phyloP scores from a whole-genome alignment of 1,139 yeast species.

The Geotrichum citri-aurantii region DNA sequence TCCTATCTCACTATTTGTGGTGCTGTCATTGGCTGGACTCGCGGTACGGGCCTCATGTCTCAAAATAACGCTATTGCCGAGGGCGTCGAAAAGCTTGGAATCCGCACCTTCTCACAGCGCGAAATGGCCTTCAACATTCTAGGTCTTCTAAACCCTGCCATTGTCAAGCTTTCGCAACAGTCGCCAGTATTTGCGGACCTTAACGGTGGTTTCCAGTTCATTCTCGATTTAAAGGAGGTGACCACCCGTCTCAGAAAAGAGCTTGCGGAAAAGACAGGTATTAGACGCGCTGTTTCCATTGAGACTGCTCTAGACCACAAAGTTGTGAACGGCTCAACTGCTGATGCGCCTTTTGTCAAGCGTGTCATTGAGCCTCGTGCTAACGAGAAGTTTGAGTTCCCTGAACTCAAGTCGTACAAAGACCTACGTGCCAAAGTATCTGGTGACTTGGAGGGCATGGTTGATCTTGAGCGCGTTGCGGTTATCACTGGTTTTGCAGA shows the following conservation, averaged over 20 bases:
- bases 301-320: slow-evolving; percentile 92
- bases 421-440: slow-evolving; percentile 58
- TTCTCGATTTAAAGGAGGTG: slow-evolving; percentile 85
- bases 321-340: slow-evolving; percentile 82
- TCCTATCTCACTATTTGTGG: slow-evolving; percentile 92
- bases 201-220: slow-evolving; percentile 95
- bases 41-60: slow-evolving; percentile 98
- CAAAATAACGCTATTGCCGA: slow-evolving; percentile 96
- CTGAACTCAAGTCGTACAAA: slow-evolving; percentile 68
- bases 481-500: slow-evolving; percentile 97
- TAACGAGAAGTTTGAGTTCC: slow-evolving; percentile 91
- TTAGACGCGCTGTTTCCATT: slow-evolving; percentile 90
- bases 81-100: slow-evolving; percentile 92
- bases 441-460: slow-evolving; percentile 75
- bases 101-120: slow-evolving; percentile 94
- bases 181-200: slow-evolving; percentile 95
- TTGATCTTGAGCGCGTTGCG: slow-evolving; percentile 83
- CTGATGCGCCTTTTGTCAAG: slow-evolving; percentile 77
- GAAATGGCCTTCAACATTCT: slow-evolving; percentile 98
- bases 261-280: slow-evolving; percentile 76
- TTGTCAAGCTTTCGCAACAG: slow-evolving; percentile 81
- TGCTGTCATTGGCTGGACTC: slow-evolving; percentile 98
- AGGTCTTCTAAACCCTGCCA: slow-evolving; percentile 85
- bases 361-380: slow-evolving; percentile 84
- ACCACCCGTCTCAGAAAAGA: slow-evolving; percentile 77